A percentile compares a stretch with the other conserved stretches of the same genome.
These are phyloP conservation scores for Suhomyces faveliae DNA, from an alignment of 805 yeast species.

Conservation along the genomic window DNA sequence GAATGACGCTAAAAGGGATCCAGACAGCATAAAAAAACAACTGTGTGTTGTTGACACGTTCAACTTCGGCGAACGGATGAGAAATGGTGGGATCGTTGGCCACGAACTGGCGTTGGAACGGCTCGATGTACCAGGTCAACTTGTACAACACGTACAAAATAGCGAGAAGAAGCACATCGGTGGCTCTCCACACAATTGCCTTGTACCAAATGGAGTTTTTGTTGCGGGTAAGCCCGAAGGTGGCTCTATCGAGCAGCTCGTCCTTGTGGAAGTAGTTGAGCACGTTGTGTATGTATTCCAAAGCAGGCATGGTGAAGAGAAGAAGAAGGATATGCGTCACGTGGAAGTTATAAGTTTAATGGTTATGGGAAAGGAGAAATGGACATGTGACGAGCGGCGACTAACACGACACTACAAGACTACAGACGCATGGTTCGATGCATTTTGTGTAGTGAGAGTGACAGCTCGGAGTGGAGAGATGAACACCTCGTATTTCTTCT, in stretches of 20 bases:
- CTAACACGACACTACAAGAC: no score
- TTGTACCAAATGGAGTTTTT: neutral
- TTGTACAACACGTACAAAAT: constrained; percentile 23
- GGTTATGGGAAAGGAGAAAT: no score
- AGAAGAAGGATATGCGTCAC: neutral
- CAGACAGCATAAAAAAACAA: constrained; percentile 55
- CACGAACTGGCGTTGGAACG: constrained; percentile 77
- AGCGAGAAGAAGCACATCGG: constrained; percentile 21
- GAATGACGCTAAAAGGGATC: constrained; percentile 47
- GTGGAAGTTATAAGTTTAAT: no score
- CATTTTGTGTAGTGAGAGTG: no score
- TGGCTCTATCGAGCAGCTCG: constrained; percentile 21
- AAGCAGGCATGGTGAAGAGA: neutral
- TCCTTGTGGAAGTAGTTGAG: constrained; percentile 2
- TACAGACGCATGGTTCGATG: no score
- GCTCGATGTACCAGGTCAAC: constrained; percentile 34
- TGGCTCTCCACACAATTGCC: constrained; percentile 26
- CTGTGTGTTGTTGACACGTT: constrained; percentile 60
- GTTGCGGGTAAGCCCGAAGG: constrained; percentile 21
- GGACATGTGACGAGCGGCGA: no score
- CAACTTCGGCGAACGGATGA: constrained; percentile 77
- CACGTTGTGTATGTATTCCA: neutral
- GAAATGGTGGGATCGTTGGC: constrained; percentile 73
- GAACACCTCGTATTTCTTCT: no score
- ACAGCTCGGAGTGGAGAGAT: neutral